Base-by-base conservation (phyloP, 1,284 basidiomycete species). In the Limonomyces culmigenus region DNA sequence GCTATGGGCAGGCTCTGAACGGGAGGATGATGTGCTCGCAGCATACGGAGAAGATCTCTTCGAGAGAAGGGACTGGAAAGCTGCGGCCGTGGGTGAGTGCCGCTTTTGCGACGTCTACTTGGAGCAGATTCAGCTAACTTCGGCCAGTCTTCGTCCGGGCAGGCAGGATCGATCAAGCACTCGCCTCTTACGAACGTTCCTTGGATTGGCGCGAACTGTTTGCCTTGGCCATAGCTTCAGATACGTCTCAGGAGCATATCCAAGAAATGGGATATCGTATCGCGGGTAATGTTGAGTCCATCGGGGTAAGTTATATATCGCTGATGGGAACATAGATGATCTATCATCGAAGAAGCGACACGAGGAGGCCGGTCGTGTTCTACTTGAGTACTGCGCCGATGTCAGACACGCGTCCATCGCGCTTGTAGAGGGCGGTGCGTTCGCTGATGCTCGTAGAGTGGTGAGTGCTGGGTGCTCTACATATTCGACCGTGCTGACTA, bases 201-300 rank as follows among this genome's bases (percentile, higher is more conserved):
- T 60, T 89, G 18, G 72, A 83, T 31, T 96, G 92, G 91, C 74
- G 81, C 46, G 86, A 91, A 45, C 61, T 92, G 0, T 93, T 96
- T 51, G 74, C 81, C n/a, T 58, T 93, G 14, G 81, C 81, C 1
- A 45, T 69, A 43, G 57, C 60, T 43, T 53, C 60, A 45, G 45
- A 58, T 11, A 42, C 63, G 12, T 39, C 60, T 0, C 52, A 58
- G 12, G 71, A 76, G 11, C 71, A 75, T 19, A 48, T 87, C 12
- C 52, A 59, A 14, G 66, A 66, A 2, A 72, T 74, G 50, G 80
- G 70, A 10, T 75, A 79, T 52, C 71, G 84, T 20, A 61, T 89
- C 5, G 73, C 83, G 35, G 84, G 84, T 85, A 39, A 31, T 68
- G 53, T 17, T 29, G 5, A 34, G 6, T 36, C 20, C 19, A 19